A percentile compares a stretch with the other conserved stretches of the same genome.
These are phyloP conservation scores for Ceratocystis ficicola DNA, from an alignment of 2,329 filamentous ascomycete genomes.

Conservation along the genomic window DNA sequence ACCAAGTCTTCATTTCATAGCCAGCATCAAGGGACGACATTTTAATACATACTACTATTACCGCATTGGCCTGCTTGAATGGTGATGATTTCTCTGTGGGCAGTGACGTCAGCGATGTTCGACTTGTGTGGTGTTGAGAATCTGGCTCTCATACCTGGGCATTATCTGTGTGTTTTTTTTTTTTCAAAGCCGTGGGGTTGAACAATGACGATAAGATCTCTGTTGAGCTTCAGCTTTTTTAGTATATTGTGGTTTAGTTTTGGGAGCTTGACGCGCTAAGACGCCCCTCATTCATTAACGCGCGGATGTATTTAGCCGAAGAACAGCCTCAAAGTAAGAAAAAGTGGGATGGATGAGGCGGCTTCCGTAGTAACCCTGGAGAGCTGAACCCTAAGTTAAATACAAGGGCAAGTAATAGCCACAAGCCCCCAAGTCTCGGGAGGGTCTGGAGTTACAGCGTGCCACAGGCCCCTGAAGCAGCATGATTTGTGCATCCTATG, in stretches of 20 bases:
- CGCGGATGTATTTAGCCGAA: neutral
- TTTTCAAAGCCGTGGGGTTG: constrained; percentile 2
- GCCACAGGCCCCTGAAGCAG: neutral
- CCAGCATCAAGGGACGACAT: neutral
- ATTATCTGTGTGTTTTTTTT: constrained; percentile 14
- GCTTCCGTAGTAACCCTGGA: neutral
- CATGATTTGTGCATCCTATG: neutral
- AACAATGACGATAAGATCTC: constrained; percentile 9
- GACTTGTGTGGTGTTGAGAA: neutral
- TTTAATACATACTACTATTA: constrained; percentile 73
- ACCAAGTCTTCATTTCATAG: neutral
- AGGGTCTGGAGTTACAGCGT: neutral
- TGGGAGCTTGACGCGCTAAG: neutral
- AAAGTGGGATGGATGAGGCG: neutral
- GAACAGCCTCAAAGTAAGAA: neutral
- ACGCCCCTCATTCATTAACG: neutral
- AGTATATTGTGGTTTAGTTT: neutral
- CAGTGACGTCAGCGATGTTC: constrained; percentile 9
- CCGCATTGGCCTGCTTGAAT: constrained; percentile 98
- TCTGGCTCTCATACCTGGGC: constrained; percentile 22
- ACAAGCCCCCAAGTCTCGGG: neutral
- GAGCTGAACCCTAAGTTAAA: neutral
- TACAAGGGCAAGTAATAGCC: neutral
- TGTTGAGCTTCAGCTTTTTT: constrained; percentile 10
- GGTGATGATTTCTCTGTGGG: constrained; percentile 86